These are phyloP conservation scores for Ilex paraguariensis DNA, from an alignment of 305 asterid genomes.

Conservation along the genomic window DNA sequence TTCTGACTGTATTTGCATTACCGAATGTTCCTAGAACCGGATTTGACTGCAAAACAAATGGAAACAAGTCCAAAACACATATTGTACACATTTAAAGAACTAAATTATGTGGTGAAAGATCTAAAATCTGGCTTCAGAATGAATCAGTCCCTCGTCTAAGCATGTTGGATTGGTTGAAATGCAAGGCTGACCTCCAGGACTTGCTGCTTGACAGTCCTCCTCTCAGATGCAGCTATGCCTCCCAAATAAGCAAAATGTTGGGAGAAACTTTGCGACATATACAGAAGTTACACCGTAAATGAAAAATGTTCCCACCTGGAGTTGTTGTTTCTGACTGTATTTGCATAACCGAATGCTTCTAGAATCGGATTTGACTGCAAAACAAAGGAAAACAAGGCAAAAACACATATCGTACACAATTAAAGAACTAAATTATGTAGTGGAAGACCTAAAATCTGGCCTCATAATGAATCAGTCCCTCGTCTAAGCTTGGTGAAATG, in stretches of 20 bases:
- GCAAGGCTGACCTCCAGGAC: conserved; percentile 63
- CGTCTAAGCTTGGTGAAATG: no score
- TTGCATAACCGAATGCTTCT: conserved; percentile 73
- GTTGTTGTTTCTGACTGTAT: conserved; percentile 65
- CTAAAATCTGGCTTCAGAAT: background rate
- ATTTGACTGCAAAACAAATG: conserved; percentile 49
- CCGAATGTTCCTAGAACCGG: conserved; percentile 80
- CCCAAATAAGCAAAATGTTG: conserved; percentile 67
- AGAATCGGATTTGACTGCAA: conserved; percentile 74
- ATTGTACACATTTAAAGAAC: background rate
- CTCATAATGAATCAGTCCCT: background rate
- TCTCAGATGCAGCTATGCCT: no score
- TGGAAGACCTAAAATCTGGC: background rate
- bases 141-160: no score
- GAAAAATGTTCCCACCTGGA: conserved; percentile 45
- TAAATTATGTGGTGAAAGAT: background rate
- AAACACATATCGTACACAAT: background rate
- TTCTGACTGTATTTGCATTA: conserved; percentile 67
- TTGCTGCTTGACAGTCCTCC: conserved; percentile 56
- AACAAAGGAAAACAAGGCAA: conserved; percentile 5
- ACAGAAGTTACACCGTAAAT: background rate
- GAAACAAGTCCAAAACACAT: conserved; percentile 4
- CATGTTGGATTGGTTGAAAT: no score
- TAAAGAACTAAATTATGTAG: background rate
- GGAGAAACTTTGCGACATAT: no score